Evolutionary conservation across 768 basidiomycete species (phyloP), one percentile per base, ranked within the genome.

Genomic region (Gelatoporia subvermispora): DNA sequence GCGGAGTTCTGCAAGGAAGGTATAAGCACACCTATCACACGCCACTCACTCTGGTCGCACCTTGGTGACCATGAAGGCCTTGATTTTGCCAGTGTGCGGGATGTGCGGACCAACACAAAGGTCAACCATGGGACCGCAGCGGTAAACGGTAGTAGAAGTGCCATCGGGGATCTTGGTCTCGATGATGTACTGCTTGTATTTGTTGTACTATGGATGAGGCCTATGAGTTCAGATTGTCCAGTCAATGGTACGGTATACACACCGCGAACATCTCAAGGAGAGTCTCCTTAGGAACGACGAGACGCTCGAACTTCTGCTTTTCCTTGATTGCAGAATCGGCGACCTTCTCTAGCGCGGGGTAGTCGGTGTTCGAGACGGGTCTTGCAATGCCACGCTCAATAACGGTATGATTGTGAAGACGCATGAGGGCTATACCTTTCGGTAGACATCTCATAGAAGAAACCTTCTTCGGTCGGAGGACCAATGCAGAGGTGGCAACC

Each of bases 401-500:
- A 31, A 13, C 28, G 28, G 13, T 31, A 13, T 13, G 28, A 13
- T 31, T 7, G 5, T 31, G 13, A 7, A 31, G 7, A 13, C 28
- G 28, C 7, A 31, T 7, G 28, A 31, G 28, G 13, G 28, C 28
- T 5, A 7, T 31, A 31, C 28, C 28, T 31, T 13, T 84, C 72
- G 56, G 93, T 92, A 15, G 82, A 83, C 96, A 99, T 98, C 66
- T 99, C 96, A 65, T 99, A 99, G 76, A 96, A 99, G 79, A 99
- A 99, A 18, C 96, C 96, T 7, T 97, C 93, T 23, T 95, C 92
- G 2, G 93, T 93, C 20, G 96, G 96, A 15, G 96, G 96, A 3
- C 96, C 96, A 52, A 96, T 83, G 61, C 94, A 96, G 13, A 99
- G 76, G 72, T 96, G 93, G 65, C 93, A 96, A 35, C 94, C 95